Conservation (phyloP, 2,329 filamentous ascomycete species). For the Ascochyta pisi region DNA sequence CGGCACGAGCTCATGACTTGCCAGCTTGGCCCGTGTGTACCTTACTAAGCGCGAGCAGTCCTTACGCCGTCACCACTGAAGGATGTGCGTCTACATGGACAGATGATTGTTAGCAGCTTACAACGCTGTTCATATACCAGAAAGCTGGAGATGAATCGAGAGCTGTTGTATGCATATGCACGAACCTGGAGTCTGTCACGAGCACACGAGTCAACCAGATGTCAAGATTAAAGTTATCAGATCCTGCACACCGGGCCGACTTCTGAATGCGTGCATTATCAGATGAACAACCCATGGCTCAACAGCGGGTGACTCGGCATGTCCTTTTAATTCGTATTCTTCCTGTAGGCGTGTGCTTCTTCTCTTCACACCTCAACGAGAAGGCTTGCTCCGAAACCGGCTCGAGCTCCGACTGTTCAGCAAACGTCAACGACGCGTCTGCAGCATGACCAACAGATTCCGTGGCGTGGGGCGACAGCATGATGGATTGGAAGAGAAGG, state of each 20-base stretch:
- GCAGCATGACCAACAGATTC: conserved; percentile 12
- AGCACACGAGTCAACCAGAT: not conserved
- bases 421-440: conserved; percentile 2
- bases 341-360: not conserved
- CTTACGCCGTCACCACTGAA: too few relatives aligned
- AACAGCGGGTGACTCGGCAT: conserved; percentile 12
- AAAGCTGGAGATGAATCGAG: not conserved
- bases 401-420: conserved; percentile 1
- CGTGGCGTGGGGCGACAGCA: conserved; percentile 9
- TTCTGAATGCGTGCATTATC: conserved; percentile 11
- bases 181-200: not conserved
- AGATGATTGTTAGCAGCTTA: not conserved
- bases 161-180: not conserved
- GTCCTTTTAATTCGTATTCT: not conserved
- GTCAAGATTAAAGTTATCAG: conserved; percentile 16
- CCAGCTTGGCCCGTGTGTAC: conserved; percentile 2
- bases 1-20: not conserved
- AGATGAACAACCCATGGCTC: conserved; percentile 10
- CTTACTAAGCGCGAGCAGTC: conserved; percentile 10
- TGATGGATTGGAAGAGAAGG: conserved; percentile 9
- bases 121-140: not conserved
- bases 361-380: not conserved
- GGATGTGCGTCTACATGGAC: too few relatives aligned
- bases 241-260: conserved; percentile 11
- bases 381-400: conserved; percentile 12